Conservation (phyloP, 306 rosid species). For the Cicer cuneatum region DNA sequence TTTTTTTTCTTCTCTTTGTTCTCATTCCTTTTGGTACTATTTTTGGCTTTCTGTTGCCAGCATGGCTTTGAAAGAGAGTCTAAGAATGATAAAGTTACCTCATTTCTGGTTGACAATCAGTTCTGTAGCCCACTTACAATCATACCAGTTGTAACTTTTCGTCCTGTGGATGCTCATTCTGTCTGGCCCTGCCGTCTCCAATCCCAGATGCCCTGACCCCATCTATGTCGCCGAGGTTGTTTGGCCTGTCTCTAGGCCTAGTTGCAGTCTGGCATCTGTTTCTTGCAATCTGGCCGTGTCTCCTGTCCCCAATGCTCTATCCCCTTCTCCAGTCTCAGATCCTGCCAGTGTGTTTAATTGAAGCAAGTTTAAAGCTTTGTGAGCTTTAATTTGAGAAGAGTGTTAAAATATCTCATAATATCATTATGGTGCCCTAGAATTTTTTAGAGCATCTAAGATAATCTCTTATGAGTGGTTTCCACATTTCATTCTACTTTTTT, state of each 20-base stretch:
- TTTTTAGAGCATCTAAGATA: not conserved
- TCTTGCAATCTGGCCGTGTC: not conserved
- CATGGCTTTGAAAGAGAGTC: not conserved
- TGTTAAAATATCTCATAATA: slow-evolving; percentile 10
- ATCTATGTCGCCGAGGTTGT: not conserved
- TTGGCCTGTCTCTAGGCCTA: not conserved
- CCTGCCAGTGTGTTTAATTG: slow-evolving; percentile 20
- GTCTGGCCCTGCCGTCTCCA: not conserved
- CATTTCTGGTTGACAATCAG: slow-evolving; percentile 24
- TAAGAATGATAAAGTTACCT: slow-evolving; percentile 20
- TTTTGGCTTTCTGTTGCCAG: slow-evolving; percentile 5
- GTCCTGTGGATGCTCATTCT: slow-evolving; percentile 4
- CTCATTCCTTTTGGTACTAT: not conserved
- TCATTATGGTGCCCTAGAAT: slow-evolving; percentile 11
- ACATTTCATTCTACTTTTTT: not conserved
- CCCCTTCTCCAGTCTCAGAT: slow-evolving; percentile 4
- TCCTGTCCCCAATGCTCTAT: not conserved
- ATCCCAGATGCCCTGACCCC: not conserved
- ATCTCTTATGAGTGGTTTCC: slow-evolving; percentile 5
- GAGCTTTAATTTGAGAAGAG: not conserved
- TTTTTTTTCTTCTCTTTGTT: not conserved
- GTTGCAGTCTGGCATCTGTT: not conserved
- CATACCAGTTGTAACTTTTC: not conserved
- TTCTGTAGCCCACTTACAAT: slow-evolving; percentile 4
- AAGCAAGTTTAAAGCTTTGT: slow-evolving; percentile 18